Evolutionary conservation across 108 stramenopile species (phyloP).

Genomic region (Cafeteria roenbergensis): DNA sequence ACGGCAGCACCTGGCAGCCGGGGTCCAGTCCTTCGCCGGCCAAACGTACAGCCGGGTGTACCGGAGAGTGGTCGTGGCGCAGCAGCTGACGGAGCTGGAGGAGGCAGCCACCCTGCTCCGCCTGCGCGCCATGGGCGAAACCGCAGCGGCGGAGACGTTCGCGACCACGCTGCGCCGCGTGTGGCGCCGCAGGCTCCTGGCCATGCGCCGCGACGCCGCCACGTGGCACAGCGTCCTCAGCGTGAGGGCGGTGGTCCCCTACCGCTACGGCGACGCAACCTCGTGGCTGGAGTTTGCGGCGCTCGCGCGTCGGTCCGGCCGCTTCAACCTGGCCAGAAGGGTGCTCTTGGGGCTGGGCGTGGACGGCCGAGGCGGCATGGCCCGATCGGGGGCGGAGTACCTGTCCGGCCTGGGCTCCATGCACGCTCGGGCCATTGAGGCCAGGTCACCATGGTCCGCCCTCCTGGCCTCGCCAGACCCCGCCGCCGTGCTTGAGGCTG

Average conservation of each 20-base stretch:
- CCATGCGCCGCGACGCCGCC: constrained; percentile 67
- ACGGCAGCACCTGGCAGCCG: constrained; percentile 27
- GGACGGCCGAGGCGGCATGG: neutral
- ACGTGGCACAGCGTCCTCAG: constrained; percentile 63
- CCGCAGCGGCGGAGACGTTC: neutral
- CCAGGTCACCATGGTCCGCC: neutral
- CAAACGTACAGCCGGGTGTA: constrained; percentile 78
- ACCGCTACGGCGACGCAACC: constrained; percentile 73
- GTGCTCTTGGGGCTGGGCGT: constrained; percentile 44
- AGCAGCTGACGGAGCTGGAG: constrained; percentile 65
- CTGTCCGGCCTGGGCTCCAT: neutral
- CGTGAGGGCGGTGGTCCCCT: constrained; percentile 69
- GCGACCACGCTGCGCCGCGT: constrained; percentile 42
- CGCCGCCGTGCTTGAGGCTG: neutral
- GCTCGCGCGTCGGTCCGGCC: constrained; percentile 70
- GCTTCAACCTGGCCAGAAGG: constrained; percentile 60
- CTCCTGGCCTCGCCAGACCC: neutral
- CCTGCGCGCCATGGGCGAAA: constrained; percentile 42
- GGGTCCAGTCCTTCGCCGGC: constrained; percentile 77
- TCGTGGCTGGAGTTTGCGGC: constrained; percentile 73
- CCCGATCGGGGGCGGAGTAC: neutral
- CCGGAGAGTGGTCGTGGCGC: constrained; percentile 74
- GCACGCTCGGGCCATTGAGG: neutral
- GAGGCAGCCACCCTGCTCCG: constrained; percentile 74
- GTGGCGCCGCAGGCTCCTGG: constrained; percentile 64